A percentile compares a stretch with the other conserved stretches of the same genome.
Conservation (phyloP, 176 grass and related monocot genomes). For the Carex pumila region DNA sequence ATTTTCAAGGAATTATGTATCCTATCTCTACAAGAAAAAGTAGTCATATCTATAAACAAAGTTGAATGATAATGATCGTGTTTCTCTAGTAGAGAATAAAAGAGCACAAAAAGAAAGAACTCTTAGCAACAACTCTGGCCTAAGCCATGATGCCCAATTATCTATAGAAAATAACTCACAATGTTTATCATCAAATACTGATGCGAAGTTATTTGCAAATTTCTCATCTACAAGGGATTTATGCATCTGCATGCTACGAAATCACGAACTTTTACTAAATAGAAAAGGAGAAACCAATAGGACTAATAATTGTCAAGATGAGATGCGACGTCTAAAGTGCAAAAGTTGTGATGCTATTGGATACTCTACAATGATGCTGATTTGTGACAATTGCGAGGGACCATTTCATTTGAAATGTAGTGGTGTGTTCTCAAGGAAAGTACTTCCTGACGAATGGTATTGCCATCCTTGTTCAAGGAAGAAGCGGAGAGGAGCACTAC, state of each 20-base stretch:
- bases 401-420: constrained; percentile 72
- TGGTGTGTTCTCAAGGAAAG: constrained; percentile 35
- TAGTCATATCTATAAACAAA: constrained; percentile 37
- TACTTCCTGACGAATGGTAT: constrained; percentile 48
- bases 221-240: constrained; percentile 32
- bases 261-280: constrained; percentile 26
- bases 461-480: constrained; percentile 43
- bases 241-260: constrained; percentile 53
- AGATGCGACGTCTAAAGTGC: constrained; percentile 39
- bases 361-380: constrained; percentile 55
- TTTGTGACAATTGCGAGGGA: constrained; percentile 70
- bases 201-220: constrained; percentile 23
- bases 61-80: constrained; percentile 6
- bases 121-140: constrained; percentile 6
- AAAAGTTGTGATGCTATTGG: constrained; percentile 38
- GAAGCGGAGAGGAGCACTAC: constrained; percentile 32
- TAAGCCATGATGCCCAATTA: constrained; percentile 15
- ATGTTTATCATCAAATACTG: constrained; percentile 31
- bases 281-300: constrained; percentile 16
- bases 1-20: constrained; percentile 13
- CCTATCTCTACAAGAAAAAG: constrained; percentile 2
- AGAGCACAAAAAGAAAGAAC: background rate
- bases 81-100: constrained; percentile 21
- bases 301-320: constrained; percentile 18
- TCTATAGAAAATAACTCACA: constrained; percentile 28